phyloP scores from a whole-genome alignment of 2,329 filamentous ascomycete species.

The Arthrobotrys sphaeroides region DNA sequence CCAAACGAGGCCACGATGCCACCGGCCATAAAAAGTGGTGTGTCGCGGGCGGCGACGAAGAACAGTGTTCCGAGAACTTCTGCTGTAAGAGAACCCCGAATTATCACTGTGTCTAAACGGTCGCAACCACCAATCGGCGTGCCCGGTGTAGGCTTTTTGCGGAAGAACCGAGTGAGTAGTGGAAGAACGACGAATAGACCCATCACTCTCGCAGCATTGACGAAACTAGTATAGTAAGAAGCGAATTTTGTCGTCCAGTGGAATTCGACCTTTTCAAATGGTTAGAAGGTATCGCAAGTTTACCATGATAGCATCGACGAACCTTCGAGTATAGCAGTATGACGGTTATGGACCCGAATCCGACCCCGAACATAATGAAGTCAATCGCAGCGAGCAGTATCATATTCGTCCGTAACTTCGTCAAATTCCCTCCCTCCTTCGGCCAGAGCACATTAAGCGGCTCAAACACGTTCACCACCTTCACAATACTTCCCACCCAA shows the following conservation, averaged over 20 bases:
- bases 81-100: slow-evolving; percentile 75
- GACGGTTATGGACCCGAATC: slow-evolving; percentile 82
- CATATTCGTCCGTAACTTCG: slow-evolving; percentile 78
- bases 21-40: slow-evolving; percentile 63
- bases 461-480: slow-evolving; percentile 72
- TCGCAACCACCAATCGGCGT: slow-evolving; percentile 59
- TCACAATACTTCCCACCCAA: slow-evolving; percentile 57
- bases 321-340: slow-evolving; percentile 82
- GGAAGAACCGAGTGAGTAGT: slow-evolving; percentile 77
- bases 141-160: slow-evolving; percentile 62
- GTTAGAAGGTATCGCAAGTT: not conserved
- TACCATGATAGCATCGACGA: not conserved
- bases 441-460: slow-evolving; percentile 83
- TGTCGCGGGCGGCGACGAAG: slow-evolving; percentile 73
- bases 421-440: slow-evolving; percentile 70
- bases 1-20: slow-evolving; percentile 80
- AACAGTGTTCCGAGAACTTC: slow-evolving; percentile 80
- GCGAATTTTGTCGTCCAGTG: slow-evolving; percentile 65
- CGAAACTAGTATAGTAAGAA: slow-evolving; percentile 76
- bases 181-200: slow-evolving; percentile 80
- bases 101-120: slow-evolving; percentile 30
- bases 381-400: slow-evolving; percentile 81
- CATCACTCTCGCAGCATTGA: slow-evolving; percentile 79
- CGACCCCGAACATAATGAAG: slow-evolving; percentile 80
- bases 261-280: slow-evolving; percentile 30